Evolutionary conservation across 2,329 filamentous ascomycete species (phyloP).

Genomic region (Graphilbum sp.): DNA sequence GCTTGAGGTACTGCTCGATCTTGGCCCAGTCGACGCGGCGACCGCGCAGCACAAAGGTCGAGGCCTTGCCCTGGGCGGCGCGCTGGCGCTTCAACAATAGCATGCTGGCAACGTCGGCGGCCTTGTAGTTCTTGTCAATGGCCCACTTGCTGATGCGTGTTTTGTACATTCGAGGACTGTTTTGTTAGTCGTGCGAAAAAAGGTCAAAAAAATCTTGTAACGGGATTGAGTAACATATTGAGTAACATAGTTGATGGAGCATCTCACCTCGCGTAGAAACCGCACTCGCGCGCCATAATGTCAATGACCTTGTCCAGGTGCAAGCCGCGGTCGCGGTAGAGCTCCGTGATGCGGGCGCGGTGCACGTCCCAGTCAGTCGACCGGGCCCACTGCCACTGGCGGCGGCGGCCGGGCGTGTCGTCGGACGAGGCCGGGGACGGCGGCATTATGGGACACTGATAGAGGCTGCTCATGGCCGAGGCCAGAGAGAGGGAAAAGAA

Average conservation of each 20-base stretch:
- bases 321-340: slow-evolving; percentile 13
- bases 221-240: no score
- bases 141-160: slow-evolving; percentile 18
- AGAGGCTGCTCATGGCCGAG: no score
- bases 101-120: slow-evolving; percentile 13
- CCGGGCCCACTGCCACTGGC: slow-evolving; percentile 6
- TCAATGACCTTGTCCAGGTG: slow-evolving; percentile 14
- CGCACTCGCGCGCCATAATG: slow-evolving; percentile 12
- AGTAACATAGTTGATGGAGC: no score
- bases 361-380: slow-evolving; percentile 14
- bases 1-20: slow-evolving; percentile 15
- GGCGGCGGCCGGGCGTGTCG: slow-evolving; percentile 1
- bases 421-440: slow-evolving; percentile 2
- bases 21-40: slow-evolving; percentile 13
- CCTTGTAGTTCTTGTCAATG: slow-evolving; percentile 17
- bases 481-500: no score
- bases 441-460: not conserved
- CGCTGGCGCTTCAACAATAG: slow-evolving; percentile 12
- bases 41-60: slow-evolving; percentile 12
- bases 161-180: slow-evolving; percentile 18
- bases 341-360: slow-evolving; percentile 12
- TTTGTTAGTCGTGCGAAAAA: no score
- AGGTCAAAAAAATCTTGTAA: no score
- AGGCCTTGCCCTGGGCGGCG: slow-evolving; percentile 11
- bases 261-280: slow-evolving; percentile 13